Evolutionary conservation across 2,329 filamentous ascomycete genomes (phyloP).

Genomic region (Atkinsonella texensis): DNA sequence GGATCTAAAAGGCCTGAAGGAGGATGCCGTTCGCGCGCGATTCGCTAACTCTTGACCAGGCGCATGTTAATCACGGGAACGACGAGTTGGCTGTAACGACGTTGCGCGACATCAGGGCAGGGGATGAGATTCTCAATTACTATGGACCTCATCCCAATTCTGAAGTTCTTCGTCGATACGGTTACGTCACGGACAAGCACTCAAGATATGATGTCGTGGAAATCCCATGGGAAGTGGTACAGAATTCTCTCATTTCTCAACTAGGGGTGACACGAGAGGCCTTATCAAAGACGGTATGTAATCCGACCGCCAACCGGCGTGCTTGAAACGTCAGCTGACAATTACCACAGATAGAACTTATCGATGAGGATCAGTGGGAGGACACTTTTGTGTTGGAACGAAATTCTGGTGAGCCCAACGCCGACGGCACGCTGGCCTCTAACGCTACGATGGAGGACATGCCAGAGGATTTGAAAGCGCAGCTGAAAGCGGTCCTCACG

Average conservation of each 20-base stretch:
- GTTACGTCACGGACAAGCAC: conserved; percentile 74
- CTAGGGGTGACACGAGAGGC: conserved; percentile 25
- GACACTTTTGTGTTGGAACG: conserved; percentile 61
- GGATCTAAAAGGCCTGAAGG: neutral
- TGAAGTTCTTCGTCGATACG: conserved; percentile 73
- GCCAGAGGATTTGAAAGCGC: conserved; percentile 39
- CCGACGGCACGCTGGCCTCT: conserved; percentile 31
- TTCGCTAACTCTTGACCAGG: conserved; percentile 18
- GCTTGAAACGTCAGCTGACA: conserved; percentile 12
- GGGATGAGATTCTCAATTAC: conserved; percentile 77
- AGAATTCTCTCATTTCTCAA: conserved; percentile 28
- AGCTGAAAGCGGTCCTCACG: conserved; percentile 39
- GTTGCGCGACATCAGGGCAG: conserved; percentile 53
- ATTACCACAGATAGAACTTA: conserved; percentile 21
- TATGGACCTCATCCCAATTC: conserved; percentile 76
- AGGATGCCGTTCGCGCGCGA: no score
- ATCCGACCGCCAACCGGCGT: conserved; percentile 4
- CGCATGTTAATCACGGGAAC: conserved; percentile 42
- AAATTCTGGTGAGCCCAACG: conserved; percentile 37
- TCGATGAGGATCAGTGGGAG: conserved; percentile 58
- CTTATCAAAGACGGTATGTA: conserved; percentile 31
- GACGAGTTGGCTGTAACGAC: conserved; percentile 57
- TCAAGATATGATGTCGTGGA: conserved; percentile 74
- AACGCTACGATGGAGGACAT: conserved; percentile 27
- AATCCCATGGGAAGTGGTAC: conserved; percentile 50